phyloP scores from a whole-genome alignment of 2,329 filamentous ascomycete genomes.

The Alternaria hordeiaustralica region DNA sequence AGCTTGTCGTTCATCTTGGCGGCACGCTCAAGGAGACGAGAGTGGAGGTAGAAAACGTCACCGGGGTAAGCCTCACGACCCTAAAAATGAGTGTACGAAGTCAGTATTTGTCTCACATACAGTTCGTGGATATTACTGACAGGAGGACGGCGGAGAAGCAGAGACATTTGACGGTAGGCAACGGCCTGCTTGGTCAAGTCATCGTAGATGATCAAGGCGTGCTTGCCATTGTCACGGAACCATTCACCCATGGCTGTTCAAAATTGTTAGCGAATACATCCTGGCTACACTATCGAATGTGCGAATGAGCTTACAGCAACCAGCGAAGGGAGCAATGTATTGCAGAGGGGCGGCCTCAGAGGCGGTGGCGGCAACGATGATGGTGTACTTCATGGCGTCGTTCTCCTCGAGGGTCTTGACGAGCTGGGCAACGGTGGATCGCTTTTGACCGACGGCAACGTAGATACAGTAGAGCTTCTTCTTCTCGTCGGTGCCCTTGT shows the following conservation, averaged over 20 bases:
- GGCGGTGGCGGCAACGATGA: slow-evolving; percentile 93
- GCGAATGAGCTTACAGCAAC: no score
- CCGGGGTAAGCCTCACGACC: slow-evolving; percentile 98
- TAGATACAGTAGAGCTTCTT: slow-evolving; percentile 99
- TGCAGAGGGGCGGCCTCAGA: slow-evolving; percentile 89
- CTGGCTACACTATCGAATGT: no score
- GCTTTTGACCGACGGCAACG: slow-evolving; percentile 99
- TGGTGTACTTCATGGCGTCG: slow-evolving; percentile 97
- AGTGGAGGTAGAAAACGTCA: slow-evolving; percentile 60
- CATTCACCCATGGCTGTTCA: neutral
- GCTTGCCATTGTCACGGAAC: slow-evolving; percentile 85
- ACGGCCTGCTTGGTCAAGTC: slow-evolving; percentile 98
- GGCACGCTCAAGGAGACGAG: slow-evolving; percentile 97
- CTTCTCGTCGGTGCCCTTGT: slow-evolving; percentile 80
- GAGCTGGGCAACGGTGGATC: slow-evolving; percentile 97
- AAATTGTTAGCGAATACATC: no score
- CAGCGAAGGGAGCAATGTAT: no score
- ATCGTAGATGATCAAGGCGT: slow-evolving; percentile 90
- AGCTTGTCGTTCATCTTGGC: slow-evolving; percentile 98
- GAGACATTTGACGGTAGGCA: slow-evolving; percentile 98
- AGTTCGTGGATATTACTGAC: slow-evolving; percentile 42
- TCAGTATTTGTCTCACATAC: neutral
- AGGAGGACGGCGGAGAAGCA: slow-evolving; percentile 94
- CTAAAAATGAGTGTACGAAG: neutral
- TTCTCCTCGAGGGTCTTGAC: slow-evolving; percentile 99